Base-by-base conservation (phyloP, 257 asterid species). In the Nicotiana otophora region DNA sequence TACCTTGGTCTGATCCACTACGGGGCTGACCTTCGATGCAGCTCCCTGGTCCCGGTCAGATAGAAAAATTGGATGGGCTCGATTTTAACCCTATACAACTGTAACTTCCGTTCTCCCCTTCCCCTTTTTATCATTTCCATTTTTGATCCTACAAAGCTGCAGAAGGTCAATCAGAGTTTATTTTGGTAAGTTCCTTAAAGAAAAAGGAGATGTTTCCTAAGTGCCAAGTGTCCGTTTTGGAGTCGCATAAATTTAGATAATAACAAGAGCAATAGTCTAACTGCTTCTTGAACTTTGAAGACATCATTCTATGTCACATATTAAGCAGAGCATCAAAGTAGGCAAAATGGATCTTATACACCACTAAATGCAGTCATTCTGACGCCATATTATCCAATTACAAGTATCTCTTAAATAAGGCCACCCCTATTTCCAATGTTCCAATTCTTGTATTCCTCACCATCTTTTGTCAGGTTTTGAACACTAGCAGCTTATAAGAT, bases 321-420 rank as follows among this genome's bases (percentile, higher is more conserved):
- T 69, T 69, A 46, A 26, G 26, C 26, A 23, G 26, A 23, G 26
- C 26, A 23, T 23, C 26, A 23, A 74, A 26, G 39, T 51, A 51
- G 19, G 78, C 42, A 78, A 82, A 10, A 9, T 31, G 72, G 33
- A 4, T 31, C 20, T 61, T 16, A 82, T 26, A 72, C 23, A 3
- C 48, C 57, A 80, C 61, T 78, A 31, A 66, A 65, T 33, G 0
- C n/a, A 31, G 36, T 61, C 58, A 48, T 74, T 63, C 10, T 74
- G 23, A 54, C 30, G 81, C 36, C 39, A 60, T 19, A 48, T 70
- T 64, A 34, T 68, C 81, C 83, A 83, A 84, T 74, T 58, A 75
- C 36, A 69, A 53, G 65, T 51, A 70, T 76, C 48, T 63, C 80
- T 66, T 65, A 30, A 36, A 34, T 36, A 57, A 57, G 7, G 53